Evolutionary conservation across 768 basidiomycete genomes (phyloP), one percentile per base, ranked within the genome.

Genomic region (Termitomyces sp.): DNA sequence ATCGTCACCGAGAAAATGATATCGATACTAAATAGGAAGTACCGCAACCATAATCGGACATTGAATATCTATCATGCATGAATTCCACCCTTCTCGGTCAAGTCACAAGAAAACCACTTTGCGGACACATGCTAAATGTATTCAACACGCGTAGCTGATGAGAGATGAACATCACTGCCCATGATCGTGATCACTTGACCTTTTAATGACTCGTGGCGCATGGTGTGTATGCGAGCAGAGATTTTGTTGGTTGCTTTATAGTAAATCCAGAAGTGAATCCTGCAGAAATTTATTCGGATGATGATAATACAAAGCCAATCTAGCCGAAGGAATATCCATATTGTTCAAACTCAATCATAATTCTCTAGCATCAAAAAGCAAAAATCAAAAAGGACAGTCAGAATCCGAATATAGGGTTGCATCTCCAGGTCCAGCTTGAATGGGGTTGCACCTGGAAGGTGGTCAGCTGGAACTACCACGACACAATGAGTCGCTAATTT

Each of bases 371-470:
- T 22, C 15, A 3, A 28, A 9, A 10, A n/a, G 33, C 24, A n/a
- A 33, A 9, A 8, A 26, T 47, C 39, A 59, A 49, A 59, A 34
- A 24, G 68, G 66, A 53, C 74, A 74, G 46, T 69, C 63, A n/a
- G 59, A 55, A 51, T 66, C 65, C 4, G 64, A 59, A 51, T 70
- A 72, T 13, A 74, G 37, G n/a, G 66, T 73, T 8, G 74, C 74
- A 56, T 75, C 73, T 42, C 64, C 70, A 37, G 74, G 75, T 3
- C 75, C 75, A 46, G 51, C n/a, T 60, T 77, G 74, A 12, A 75
- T 51, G 16, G 75, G 75, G 45, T 77, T 77, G 60, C 75, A 77
- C 9, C 72, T 74, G 59, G 18, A n/a, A 44, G 18, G 6, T 29
- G n/a, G 34, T 54, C 36, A 57, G 52, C 13, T 26, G 13, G 29